A percentile compares a stretch with the other conserved stretches of the same genome.
Conservation (phyloP, 2,329 filamentous ascomycete species). For the Scedosporium dehoogii region DNA sequence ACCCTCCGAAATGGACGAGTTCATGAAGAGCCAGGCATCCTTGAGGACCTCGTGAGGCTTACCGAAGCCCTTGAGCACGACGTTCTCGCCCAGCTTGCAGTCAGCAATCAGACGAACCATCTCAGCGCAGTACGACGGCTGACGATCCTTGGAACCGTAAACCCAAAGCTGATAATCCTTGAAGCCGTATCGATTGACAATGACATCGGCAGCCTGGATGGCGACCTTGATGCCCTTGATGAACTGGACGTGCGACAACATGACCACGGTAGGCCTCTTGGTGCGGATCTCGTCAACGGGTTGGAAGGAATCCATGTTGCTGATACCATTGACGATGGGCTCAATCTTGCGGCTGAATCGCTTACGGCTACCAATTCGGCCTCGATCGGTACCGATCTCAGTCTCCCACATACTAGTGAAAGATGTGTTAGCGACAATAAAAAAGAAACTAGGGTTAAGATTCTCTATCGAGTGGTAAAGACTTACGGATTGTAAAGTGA, state of each 20-base stretch:
- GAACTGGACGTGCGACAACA: slow-evolving; percentile 53
- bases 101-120: slow-evolving; percentile 48
- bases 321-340: slow-evolving; percentile 55
- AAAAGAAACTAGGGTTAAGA: neutral
- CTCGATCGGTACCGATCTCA: slow-evolving; percentile 49
- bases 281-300: slow-evolving; percentile 50
- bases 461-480: neutral
- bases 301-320: slow-evolving; percentile 52
- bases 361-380: slow-evolving; percentile 44
- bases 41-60: slow-evolving; percentile 44
- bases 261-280: slow-evolving; percentile 50
- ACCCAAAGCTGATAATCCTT: slow-evolving; percentile 52
- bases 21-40: slow-evolving; percentile 48
- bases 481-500: slow-evolving; percentile 49
- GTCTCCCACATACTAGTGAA: slow-evolving; percentile 43
- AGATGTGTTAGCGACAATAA: neutral
- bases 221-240: slow-evolving; percentile 57
- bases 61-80: slow-evolving; percentile 44
- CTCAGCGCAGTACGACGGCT: slow-evolving; percentile 49
- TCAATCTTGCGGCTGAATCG: slow-evolving; percentile 50
- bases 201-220: slow-evolving; percentile 53
- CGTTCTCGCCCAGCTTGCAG: slow-evolving; percentile 39
- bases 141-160: slow-evolving; percentile 54
- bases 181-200: slow-evolving; percentile 57
- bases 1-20: slow-evolving; percentile 46